Percentiles rank a stretch among this genome's conserved stretches.
phyloP scores from a whole-genome alignment of 139 green algal genomes.

The Medakamo hakoo region DNA sequence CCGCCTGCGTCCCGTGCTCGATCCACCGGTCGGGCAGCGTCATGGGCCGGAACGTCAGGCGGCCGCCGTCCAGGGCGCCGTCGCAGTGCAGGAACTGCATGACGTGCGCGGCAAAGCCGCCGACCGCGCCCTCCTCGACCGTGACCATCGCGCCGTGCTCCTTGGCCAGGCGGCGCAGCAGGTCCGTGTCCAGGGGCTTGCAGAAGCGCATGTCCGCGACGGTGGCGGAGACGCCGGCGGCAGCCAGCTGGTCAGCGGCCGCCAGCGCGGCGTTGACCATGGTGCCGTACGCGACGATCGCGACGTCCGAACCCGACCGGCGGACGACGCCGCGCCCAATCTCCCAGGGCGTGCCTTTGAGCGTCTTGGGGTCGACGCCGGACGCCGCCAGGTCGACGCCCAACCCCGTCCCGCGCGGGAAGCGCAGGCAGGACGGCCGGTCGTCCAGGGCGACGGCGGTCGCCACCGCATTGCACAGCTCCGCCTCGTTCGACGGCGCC shows the following conservation, averaged over 20 bases:
- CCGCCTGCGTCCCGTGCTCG: constrained; percentile 62
- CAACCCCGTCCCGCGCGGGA: constrained; percentile 85
- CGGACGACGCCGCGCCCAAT: constrained; percentile 78
- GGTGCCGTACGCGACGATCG: constrained; percentile 80
- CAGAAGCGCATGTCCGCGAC: constrained; percentile 94
- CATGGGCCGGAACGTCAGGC: constrained; percentile 91
- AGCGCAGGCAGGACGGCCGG: constrained; percentile 79
- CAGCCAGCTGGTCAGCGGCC: constrained; percentile 66
- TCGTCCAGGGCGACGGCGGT: constrained; percentile 87
- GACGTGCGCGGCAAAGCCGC: constrained; percentile 90
- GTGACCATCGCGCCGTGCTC: constrained; percentile 86
- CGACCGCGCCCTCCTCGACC: constrained; percentile 92
- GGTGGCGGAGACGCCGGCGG: constrained; percentile 64
- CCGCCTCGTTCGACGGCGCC: constrained; percentile 86
- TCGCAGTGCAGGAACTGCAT: constrained; percentile 78
- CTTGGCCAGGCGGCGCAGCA: constrained; percentile 46
- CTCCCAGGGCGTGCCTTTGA: constrained; percentile 76
- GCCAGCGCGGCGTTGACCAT: constrained; percentile 67
- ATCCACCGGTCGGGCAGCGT: constrained; percentile 87
- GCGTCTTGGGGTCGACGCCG: constrained; percentile 40
- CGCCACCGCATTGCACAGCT: constrained; percentile 89
- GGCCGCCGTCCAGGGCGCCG: constrained; percentile 79
- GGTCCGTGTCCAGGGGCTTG: constrained; percentile 88
- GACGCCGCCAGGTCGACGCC: constrained; percentile 71
- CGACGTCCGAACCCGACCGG: constrained; percentile 71